phyloP scores from a whole-genome alignment of 495 filamentous ascomycete species.

The Xylaria flabelliformis region DNA sequence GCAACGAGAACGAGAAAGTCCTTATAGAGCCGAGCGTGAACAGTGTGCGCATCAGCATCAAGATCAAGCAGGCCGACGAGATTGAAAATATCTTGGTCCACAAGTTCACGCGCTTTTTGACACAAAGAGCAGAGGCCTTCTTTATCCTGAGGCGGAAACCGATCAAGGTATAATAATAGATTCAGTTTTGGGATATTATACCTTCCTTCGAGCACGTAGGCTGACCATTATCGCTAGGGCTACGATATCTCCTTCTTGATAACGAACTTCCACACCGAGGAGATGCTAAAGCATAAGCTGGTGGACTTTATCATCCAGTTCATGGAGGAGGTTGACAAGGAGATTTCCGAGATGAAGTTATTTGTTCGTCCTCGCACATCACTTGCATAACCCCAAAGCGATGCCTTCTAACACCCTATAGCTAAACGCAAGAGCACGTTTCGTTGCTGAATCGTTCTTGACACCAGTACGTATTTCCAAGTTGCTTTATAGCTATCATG shows the following conservation, averaged over 20 bases:
- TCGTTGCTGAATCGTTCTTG: slow-evolving; percentile 97
- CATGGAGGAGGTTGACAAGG: slow-evolving; percentile 99
- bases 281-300: slow-evolving; percentile 97
- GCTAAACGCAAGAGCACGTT: slow-evolving; percentile 96
- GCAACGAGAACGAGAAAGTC: slow-evolving; percentile 95
- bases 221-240: slow-evolving; percentile 62
- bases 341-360: slow-evolving; percentile 99
- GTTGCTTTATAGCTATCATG: neutral
- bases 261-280: slow-evolving; percentile 97
- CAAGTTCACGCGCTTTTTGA: slow-evolving; percentile 96
- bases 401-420: slow-evolving; percentile 48
- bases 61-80: slow-evolving; percentile 99
- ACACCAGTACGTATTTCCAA: slow-evolving; percentile 73
- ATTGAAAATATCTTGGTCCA: slow-evolving; percentile 97
- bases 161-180: slow-evolving; percentile 72
- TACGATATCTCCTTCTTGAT: slow-evolving; percentile 99
- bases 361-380: slow-evolving; percentile 71
- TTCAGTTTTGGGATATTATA: neutral
- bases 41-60: slow-evolving; percentile 92
- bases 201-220: slow-evolving; percentile 24
- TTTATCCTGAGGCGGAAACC: slow-evolving; percentile 95
- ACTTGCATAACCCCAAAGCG: neutral
- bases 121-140: slow-evolving; percentile 95
- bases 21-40: slow-evolving; percentile 95
- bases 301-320: slow-evolving; percentile 99